Percentiles rank a stretch among this genome's conserved stretches.
Evolutionary conservation across 2,329 filamentous ascomycete genomes (phyloP).

Genomic region (Sclerotiophoma versabilis): DNA sequence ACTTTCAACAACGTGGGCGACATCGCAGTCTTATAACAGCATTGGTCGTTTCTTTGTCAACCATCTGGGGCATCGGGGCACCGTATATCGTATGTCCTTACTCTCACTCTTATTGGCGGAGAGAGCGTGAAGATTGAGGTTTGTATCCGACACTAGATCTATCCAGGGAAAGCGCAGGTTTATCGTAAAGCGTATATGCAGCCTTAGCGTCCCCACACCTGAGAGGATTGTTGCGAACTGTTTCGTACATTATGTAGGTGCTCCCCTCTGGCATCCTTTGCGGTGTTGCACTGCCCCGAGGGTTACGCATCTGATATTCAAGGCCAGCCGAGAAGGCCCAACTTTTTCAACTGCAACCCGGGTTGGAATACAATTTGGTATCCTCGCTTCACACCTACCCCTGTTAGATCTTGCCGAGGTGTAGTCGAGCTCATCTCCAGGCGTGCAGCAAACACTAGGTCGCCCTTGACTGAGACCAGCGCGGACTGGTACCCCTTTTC

Average conservation of each 20-base stretch:
- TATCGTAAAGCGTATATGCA: conserved; percentile 16
- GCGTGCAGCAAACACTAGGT: too few relatives aligned
- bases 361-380: not conserved
- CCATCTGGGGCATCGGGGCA: not conserved
- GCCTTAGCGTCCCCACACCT: not conserved
- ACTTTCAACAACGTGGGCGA: not conserved
- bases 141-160: not conserved
- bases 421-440: not conserved
- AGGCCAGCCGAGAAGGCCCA: too few relatives aligned
- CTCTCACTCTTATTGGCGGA: conserved; percentile 1
- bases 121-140: not conserved
- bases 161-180: not conserved
- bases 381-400: not conserved
- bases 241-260: not conserved
- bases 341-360: not conserved
- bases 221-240: not conserved
- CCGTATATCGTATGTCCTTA: conserved; percentile 9
- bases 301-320: not conserved
- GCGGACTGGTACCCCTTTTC: too few relatives aligned
- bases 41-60: not conserved
- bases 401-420: not conserved
- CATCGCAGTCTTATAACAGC: not conserved
- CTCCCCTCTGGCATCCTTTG: not conserved
- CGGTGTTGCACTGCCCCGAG: not conserved
- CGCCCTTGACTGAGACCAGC: too few relatives aligned